A percentile compares a stretch with the other conserved stretches of the same genome.
Conservation (phyloP, 345 rosid species). For the Firmiana major region DNA sequence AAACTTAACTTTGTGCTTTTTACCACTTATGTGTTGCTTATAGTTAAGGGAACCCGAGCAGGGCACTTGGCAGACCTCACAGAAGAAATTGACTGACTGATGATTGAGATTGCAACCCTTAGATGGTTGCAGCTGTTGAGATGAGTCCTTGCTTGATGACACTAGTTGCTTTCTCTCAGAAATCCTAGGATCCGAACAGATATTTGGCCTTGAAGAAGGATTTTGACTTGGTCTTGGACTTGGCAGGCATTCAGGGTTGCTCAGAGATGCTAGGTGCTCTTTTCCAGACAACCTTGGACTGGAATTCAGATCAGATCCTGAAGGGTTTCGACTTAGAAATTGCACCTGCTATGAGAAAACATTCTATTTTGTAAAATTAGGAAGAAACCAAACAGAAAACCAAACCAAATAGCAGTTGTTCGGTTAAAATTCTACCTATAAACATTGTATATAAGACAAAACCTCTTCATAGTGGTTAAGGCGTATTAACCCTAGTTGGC, state of each 20-base stretch:
- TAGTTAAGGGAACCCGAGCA: conserved; percentile 14
- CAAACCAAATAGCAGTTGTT: neutral
- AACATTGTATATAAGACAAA: neutral
- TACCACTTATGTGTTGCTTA: conserved; percentile 21
- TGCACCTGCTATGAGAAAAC: conserved; percentile 11
- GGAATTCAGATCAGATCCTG: neutral
- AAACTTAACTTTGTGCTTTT: conserved; percentile 22
- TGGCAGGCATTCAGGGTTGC: neutral
- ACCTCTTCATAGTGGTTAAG: too few species aligned
- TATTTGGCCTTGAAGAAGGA: neutral
- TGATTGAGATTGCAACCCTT: neutral
- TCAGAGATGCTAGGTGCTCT: neutral
- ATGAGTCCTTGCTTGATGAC: neutral
- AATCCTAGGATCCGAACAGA: neutral
- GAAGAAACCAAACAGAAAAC: neutral
- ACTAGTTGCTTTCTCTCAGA: conserved; percentile 10
- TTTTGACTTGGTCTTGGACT: neutral
- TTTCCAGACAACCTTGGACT: neutral
- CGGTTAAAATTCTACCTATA: neutral
- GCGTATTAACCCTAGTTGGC: too few species aligned
- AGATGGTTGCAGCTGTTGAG: conserved; percentile 2
- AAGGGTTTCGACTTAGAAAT: neutral
- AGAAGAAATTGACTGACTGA: neutral
- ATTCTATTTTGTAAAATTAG: neutral
- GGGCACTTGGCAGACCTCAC: conserved; percentile 25